Percentiles rank a stretch among this genome's conserved stretches.
Conservation (phyloP, 176 grass and related monocot genomes). For the Chloris gayana region DNA sequence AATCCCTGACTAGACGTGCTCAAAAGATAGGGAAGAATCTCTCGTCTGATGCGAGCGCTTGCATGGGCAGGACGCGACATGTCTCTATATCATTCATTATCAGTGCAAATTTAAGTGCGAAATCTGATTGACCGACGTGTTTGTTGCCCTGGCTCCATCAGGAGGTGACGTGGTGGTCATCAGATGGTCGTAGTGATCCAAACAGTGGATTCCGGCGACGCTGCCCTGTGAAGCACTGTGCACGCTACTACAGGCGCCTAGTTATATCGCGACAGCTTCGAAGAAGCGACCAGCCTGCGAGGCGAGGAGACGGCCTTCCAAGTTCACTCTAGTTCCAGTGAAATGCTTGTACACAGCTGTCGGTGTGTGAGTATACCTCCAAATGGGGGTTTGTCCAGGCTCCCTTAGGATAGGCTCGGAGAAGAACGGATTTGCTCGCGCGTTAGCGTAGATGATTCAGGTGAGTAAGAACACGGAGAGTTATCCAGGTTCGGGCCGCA, state of each 20-base stretch:
- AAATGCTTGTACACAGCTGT: background rate
- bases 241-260: background rate
- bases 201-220: background rate
- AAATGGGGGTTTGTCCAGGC: too few relatives aligned
- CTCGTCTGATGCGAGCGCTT: background rate
- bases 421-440: too few relatives aligned
- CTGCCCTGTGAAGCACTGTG: background rate
- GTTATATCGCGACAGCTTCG: background rate
- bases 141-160: background rate
- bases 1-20: background rate
- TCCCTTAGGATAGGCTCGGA: too few relatives aligned
- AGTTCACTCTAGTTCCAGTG: background rate
- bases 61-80: background rate
- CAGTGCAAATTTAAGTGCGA: background rate
- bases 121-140: background rate
- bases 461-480: too few relatives aligned
- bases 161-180: background rate
- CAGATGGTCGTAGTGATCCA: background rate
- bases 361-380: too few relatives aligned
- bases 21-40: background rate
- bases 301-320: background rate
- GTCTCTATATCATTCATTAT: background rate
- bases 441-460: too few relatives aligned
- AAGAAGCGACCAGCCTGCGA: background rate
- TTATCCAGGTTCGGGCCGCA: too few relatives aligned